A percentile compares a stretch with the other conserved stretches of the same genome.
Conservation (phyloP, 2,329 filamentous ascomycete species). For the Monosporascus sp. region DNA sequence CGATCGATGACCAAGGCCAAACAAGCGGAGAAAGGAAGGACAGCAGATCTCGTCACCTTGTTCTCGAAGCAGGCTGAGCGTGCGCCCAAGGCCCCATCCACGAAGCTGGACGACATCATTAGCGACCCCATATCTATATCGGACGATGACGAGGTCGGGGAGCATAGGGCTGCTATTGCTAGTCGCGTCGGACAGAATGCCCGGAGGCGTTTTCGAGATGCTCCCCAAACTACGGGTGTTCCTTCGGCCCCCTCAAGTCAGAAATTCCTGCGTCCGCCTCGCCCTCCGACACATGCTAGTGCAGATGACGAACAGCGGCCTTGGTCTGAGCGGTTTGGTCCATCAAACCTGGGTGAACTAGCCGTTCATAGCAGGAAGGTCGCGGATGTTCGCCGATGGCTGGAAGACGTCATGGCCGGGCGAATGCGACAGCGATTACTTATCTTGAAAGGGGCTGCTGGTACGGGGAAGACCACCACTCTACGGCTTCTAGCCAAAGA, state of each 20-base stretch:
- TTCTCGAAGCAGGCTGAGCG: conserved; percentile 58
- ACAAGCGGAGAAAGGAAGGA: conserved; percentile 45
- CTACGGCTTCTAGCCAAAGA: conserved; percentile 70
- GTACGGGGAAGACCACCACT: conserved; percentile 89
- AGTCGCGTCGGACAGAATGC: conserved; percentile 54
- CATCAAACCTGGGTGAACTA: conserved; percentile 70
- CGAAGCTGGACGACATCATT: conserved; percentile 41
- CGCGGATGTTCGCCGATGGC: conserved; percentile 75
- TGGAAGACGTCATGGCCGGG: conserved; percentile 67
- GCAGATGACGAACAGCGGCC: conserved; percentile 58
- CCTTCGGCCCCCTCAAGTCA: conserved; percentile 35
- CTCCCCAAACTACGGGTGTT: conserved; percentile 19
- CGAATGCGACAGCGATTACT: conserved; percentile 65
- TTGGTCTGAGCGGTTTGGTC: conserved; percentile 84
- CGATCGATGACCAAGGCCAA: conserved; percentile 27
- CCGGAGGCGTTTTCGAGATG: conserved; percentile 44
- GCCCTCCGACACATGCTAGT: conserved; percentile 19
- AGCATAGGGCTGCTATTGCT: conserved; percentile 41
- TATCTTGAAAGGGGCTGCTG: conserved; percentile 83
- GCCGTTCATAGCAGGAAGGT: conserved; percentile 96
- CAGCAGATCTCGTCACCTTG: conserved; percentile 51
- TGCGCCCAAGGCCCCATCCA: conserved; percentile 29
- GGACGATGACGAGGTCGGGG: conserved; percentile 52
- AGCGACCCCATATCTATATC: conserved; percentile 58
- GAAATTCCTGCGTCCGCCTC: conserved; percentile 44